These are phyloP conservation scores for Linnemannia schmuckeri DNA, from an alignment of 192 early-diverging fungal genomes.

Conservation along the genomic window DNA sequence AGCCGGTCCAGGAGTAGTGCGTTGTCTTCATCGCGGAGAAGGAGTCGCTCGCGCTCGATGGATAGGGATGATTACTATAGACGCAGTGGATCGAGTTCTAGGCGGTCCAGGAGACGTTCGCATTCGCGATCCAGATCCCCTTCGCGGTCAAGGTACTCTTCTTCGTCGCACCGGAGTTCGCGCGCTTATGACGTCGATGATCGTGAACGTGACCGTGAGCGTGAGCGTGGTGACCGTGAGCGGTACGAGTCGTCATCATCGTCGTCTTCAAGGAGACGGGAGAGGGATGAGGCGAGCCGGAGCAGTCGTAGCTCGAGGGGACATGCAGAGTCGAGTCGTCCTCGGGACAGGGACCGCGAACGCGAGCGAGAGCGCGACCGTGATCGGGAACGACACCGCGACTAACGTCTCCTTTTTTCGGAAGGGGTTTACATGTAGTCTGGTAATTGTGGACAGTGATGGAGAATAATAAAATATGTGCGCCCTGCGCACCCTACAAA, in stretches of 20 bases:
- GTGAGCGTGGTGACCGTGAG: slow-evolving; percentile 20
- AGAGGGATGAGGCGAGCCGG: slow-evolving; percentile 18
- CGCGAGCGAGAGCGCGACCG: slow-evolving; percentile 16
- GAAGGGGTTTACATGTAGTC: background rate
- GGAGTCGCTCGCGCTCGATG: slow-evolving; percentile 37
- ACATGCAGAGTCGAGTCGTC: slow-evolving; percentile 3
- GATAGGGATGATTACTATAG: slow-evolving; percentile 41
- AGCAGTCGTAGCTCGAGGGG: slow-evolving; percentile 27
- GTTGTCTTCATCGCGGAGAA: background rate
- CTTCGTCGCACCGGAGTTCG: slow-evolving; percentile 24
- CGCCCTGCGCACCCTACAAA: too few species aligned
- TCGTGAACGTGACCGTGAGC: slow-evolving; percentile 29
- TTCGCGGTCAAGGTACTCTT: slow-evolving; percentile 39
- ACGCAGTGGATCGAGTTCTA: slow-evolving; percentile 20
- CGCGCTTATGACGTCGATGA: slow-evolving; percentile 37
- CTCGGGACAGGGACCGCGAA: slow-evolving; percentile 18
- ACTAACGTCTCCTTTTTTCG: background rate
- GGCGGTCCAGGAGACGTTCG: slow-evolving; percentile 14
- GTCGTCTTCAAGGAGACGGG: slow-evolving; percentile 7
- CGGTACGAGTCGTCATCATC: background rate
- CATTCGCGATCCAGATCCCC: slow-evolving; percentile 1
- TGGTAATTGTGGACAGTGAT: background rate
- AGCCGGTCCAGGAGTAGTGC: slow-evolving; percentile 26
- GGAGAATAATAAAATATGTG: too few species aligned
- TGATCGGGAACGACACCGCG: slow-evolving; percentile 18